Base-by-base conservation (phyloP, 331 rosid genomes). In the Ulmus americana region DNA sequence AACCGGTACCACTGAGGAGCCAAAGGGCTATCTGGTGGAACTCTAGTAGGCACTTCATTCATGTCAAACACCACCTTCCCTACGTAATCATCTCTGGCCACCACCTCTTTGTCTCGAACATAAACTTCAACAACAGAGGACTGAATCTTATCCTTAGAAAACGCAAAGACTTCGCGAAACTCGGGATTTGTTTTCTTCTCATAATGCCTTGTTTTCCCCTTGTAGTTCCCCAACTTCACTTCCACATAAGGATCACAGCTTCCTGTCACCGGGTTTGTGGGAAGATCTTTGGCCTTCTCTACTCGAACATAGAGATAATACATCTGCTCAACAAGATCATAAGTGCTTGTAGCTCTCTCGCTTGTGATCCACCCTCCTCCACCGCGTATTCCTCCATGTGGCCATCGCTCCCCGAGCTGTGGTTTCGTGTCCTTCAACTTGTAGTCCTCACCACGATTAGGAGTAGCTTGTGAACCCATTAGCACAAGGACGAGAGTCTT, bases 311-410 rank as follows among this genome's bases (percentile, higher is more conserved):
- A 85, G 2, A 88, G 88, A 69, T 88, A 88, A 45, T 58, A 83
- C 96, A 83, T 83, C 69, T 88, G 88, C 55, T 88, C 94, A 44
- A 88, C 97, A 0, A 90, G 95, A 51, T 87, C 97, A 13, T 81
- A 85, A 7, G 97, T 85, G 85, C 90, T 85, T 0, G 90, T 79
- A 4, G 86, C 85, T 70, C 95, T 80, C 35, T 90, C 97, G 41
- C 81, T 74, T 59, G 82, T 80, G 52, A 83, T 73, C 97, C 86
- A 90, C 48, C 95, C 90, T 11, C 85, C 88, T 22, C 96, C 84
- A 4, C 77, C 82, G 0, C 83, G 84, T 47, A 80, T 45, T 47
- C 88, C 91, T 14, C 88, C 86, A 35, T 90, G 88, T 5, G 96
- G 95, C 96, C 96, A 86, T 18, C 85, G 63, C 63, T 90, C 96